Evolutionary conservation across 352 stramenopile species (phyloP), one percentile per base, ranked within the genome.

Genomic region (Pythium phragmiticola): DNA sequence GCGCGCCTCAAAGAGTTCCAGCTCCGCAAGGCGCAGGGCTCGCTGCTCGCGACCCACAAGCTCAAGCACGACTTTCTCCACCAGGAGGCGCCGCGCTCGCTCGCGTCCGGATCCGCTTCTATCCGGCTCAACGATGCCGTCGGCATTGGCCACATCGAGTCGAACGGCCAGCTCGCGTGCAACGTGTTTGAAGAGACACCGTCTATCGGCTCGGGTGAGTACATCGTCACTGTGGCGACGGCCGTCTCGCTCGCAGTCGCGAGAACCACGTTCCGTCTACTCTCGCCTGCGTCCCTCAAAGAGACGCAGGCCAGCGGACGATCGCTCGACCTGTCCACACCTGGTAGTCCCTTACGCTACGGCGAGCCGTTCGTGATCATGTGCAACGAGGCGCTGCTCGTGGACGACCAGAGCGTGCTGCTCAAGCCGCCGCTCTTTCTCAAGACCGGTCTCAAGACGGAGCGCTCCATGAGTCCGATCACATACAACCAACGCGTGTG

Each of bases 161-260:
- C 81, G 7, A 63, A 82, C 26, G 77, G 73, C 0, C 30, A 78
- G 46, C 60, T 95, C 23, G 64, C 78, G 11, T 89, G 78, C 71
- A 92, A 94, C 53, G 75, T 93, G 53, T 92, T 92, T 63, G 82
- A 95, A 57, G 87, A 95, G 73, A 89, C 87, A 14, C 84, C 80
- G 26, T 83, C 83, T 0, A 88, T 91, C 59, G 84, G 87, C 41
- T 91, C 82, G 47, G 75, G 77, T 46, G 87, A 95, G 69, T 95
- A 79, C 47, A 56, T 90, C 50, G 77, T 92, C 37, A 88, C 76
- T 8, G 72, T 75, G n/a, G 47, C 48, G n/a, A 80, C 72, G 0
- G 54, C 71, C 1, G 52, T 58, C 0, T 73, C 60, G 17, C 11
- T 26, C 68, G 55, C 75, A 5, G 52, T 80, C 14, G 78, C 81